Evolutionary conservation across 2,329 filamentous ascomycete genomes (phyloP).

Genomic region (Penicillium verrucosum): DNA sequence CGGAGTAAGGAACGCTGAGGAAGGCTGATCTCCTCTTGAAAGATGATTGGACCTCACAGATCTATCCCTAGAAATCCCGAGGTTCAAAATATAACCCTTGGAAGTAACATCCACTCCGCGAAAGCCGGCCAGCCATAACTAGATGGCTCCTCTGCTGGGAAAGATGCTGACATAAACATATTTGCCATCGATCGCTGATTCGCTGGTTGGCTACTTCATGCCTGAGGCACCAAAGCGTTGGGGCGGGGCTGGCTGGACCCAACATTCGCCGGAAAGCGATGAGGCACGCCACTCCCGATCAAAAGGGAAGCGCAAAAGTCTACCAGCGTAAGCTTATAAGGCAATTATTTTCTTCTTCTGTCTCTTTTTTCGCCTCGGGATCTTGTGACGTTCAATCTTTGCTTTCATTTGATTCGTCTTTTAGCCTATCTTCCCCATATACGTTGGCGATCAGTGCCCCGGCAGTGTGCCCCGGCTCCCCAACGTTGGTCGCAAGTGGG

Average conservation of each 20-base stretch:
- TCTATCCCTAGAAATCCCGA: slow-evolving; percentile 1
- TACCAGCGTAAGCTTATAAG: slow-evolving; percentile 6
- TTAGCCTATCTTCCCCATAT: slow-evolving; percentile 18
- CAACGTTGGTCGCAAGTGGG: slow-evolving; percentile 28
- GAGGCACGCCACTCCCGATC: slow-evolving; percentile 16
- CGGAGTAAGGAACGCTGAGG: not conserved
- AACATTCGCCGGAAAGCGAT: slow-evolving; percentile 20
- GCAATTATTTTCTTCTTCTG: not conserved
- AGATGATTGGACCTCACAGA: not conserved
- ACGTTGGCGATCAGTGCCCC: slow-evolving; percentile 21
- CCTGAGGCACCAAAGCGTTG: slow-evolving; percentile 32
- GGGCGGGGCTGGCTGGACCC: slow-evolving; percentile 30
- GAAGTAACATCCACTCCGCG: not conserved
- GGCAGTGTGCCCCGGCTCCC: slow-evolving; percentile 18
- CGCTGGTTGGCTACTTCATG: not conserved
- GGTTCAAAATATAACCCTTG: not conserved
- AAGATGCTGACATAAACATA: not conserved
- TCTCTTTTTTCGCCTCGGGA: slow-evolving; percentile 23
- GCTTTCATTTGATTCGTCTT: slow-evolving; percentile 18
- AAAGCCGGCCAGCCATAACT: not conserved
- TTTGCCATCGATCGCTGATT: not conserved
- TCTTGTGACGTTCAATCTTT: slow-evolving; percentile 24
- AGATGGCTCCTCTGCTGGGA: not conserved
- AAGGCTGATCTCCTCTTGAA: not conserved
- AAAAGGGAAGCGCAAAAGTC: slow-evolving; percentile 3